Base-by-base conservation (phyloP, 345 rosid genomes). In the Streptanthus diversifolius region DNA sequence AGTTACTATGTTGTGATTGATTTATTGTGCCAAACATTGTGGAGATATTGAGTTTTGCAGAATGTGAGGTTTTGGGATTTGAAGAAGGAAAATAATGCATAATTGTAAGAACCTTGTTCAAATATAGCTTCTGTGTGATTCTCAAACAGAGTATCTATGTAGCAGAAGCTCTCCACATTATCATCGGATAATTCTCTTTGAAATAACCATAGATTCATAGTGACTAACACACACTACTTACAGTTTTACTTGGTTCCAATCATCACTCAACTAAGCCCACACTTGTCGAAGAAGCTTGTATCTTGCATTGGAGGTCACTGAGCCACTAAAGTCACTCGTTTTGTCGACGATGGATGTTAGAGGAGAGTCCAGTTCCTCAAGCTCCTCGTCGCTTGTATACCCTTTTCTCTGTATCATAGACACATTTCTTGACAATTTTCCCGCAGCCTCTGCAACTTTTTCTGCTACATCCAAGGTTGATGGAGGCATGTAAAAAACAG, bases 331-430 rank as follows among this genome's bases (percentile, higher is more conserved):
- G 69, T 60, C 83, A 81, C 58, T 83, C 80, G 11, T 33, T 55
- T 78, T 85, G 52, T 89, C 84, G 11, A 89, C 83, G 32, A 93
- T 78, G 14, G 85, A 77, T 60, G 87, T 27, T 17, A 93, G 84
- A 74, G 93, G 96, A 64, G 85, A 88, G 78, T 93, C 86, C 68
- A 93, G 67, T 56, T 93, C 90, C 59, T 89, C 97, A 43, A 93
- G 85, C 75, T 93, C 99, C 27, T 89, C 99, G 6, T 93, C 93
- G 10, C 97, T 93, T 0, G 95, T 88, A 66, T 93, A 91, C 52
- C 99, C 97, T 85, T 89, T 93, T 80, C 95, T 87, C 80, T 85
- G 99, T 15, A 85, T 73, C 13, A 43, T 72, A 35, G 95, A 90
- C 22, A 64, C 81, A 32, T 84, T 87, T 80, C 91, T 83, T 6